Percentiles rank a stretch among this genome's conserved stretches.
phyloP scores from a whole-genome alignment of 352 stramenopile genomes.

The Pythium brassicae region DNA sequence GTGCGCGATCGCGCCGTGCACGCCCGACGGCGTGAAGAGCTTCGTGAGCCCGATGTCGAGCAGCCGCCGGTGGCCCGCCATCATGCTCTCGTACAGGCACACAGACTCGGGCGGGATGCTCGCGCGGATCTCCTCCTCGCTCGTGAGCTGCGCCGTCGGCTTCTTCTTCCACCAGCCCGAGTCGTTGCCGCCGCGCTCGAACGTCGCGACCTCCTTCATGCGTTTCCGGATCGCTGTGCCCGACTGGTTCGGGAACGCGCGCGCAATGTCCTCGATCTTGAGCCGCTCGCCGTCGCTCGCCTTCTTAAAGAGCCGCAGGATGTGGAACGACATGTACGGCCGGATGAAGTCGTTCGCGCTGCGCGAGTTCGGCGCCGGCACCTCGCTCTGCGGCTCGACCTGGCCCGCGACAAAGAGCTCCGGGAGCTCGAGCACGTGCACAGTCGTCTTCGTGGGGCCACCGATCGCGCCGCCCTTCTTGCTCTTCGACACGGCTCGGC shows the following conservation, averaged over 20 bases:
- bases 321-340: conserved; percentile 86
- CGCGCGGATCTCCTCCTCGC: conserved; percentile 70
- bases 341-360: conserved; percentile 84
- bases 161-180: conserved; percentile 86
- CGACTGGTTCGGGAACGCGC: conserved; percentile 79
- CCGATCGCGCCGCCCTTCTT: conserved; percentile 43
- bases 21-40: conserved; percentile 65
- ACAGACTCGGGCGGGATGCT: conserved; percentile 77
- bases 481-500: conserved; percentile 65
- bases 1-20: conserved; percentile 69
- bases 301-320: conserved; percentile 81
- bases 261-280: conserved; percentile 81
- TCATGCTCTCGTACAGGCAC: conserved; percentile 86
- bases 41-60: conserved; percentile 81
- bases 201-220: conserved; percentile 84
- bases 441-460: conserved; percentile 49
- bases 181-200: conserved; percentile 79
- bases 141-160: conserved; percentile 47
- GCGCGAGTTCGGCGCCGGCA: conserved; percentile 73
- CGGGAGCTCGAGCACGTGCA: conserved; percentile 76
- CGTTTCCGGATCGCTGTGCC: conserved; percentile 79
- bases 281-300: conserved; percentile 69
- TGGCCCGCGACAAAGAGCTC: conserved; percentile 74
- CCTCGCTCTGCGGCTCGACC: conserved; percentile 80
- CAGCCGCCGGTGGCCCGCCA: conserved; percentile 74